These are phyloP conservation scores for Clonostachys solani DNA, from an alignment of 2,329 filamentous ascomycete genomes.

Conservation along the genomic window DNA sequence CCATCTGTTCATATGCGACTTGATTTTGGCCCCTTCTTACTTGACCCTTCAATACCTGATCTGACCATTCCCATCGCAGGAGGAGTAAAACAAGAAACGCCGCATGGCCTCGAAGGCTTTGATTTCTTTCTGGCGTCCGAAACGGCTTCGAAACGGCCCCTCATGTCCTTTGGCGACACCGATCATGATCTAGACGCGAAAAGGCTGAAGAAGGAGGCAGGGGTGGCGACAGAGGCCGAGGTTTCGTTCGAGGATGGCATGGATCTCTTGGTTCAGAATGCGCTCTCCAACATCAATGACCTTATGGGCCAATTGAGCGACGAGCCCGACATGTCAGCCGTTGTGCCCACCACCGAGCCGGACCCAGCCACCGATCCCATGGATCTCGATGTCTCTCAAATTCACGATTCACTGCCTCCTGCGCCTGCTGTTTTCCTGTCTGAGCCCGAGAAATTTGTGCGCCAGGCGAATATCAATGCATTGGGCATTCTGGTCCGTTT, in stretches of 20 bases:
- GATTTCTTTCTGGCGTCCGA: slow-evolving; percentile 28
- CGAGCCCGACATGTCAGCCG: slow-evolving; percentile 6
- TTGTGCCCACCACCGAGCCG: slow-evolving; percentile 16
- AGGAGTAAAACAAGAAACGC: slow-evolving; percentile 32
- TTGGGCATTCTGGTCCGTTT: slow-evolving; percentile 34
- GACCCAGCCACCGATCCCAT: slow-evolving; percentile 12
- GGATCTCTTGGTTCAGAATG: slow-evolving; percentile 32
- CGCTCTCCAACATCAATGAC: slow-evolving; percentile 31
- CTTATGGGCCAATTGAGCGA: slow-evolving; percentile 25
- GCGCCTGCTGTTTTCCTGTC: slow-evolving; percentile 16
- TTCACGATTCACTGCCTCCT: slow-evolving; percentile 12
- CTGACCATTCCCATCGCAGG: background rate
- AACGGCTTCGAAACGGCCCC: slow-evolving; percentile 28
- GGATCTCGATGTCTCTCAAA: slow-evolving; percentile 21
- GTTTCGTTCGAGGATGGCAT: slow-evolving; percentile 7
- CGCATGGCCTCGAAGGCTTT: slow-evolving; percentile 24
- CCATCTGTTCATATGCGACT: no score
- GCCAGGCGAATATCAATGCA: slow-evolving; percentile 28
- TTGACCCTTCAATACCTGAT: no score
- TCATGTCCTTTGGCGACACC: slow-evolving; percentile 19
- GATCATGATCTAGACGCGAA: slow-evolving; percentile 23
- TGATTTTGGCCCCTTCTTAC: no score
- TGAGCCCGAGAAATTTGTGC: slow-evolving; percentile 30
- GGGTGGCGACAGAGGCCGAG: slow-evolving; percentile 1
- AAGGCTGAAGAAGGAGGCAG: slow-evolving; percentile 22